Evolutionary conservation across 1,284 basidiomycete species (phyloP).

Genomic region (Sutorius eximius): DNA sequence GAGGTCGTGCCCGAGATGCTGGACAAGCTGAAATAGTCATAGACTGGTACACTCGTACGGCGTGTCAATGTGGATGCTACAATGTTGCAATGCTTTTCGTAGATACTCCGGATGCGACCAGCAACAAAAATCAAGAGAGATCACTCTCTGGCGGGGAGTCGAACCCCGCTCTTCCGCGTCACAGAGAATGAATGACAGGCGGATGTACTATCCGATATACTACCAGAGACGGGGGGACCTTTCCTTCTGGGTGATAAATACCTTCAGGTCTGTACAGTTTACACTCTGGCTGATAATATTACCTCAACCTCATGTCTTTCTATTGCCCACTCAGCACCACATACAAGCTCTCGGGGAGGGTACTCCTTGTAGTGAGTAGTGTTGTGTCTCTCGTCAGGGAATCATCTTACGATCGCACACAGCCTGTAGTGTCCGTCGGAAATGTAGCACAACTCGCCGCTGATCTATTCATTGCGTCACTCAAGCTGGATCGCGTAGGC

Average conservation of each 20-base stretch:
- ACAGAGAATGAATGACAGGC: constrained; percentile 35
- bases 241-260: accelerated
- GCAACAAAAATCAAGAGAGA: not conserved
- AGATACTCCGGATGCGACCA: not conserved
- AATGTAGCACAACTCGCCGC: constrained; percentile 76
- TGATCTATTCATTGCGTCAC: constrained; percentile 69
- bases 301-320: constrained; percentile 34
- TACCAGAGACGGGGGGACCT: constrained; percentile 35
- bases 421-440: constrained; percentile 80
- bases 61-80: not conserved
- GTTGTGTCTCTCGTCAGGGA: not conserved
- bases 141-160: constrained; percentile 45
- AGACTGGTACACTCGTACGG: constrained; percentile 1
- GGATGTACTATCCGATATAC: constrained; percentile 48
- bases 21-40: constrained; percentile 70
- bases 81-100: not conserved
- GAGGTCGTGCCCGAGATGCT: constrained; percentile 86
- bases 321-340: constrained; percentile 36
- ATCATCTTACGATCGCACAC: constrained; percentile 17
- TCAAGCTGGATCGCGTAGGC: constrained; percentile 59
- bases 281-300: no score
- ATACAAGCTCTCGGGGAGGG: constrained; percentile 44
- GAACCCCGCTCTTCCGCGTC: constrained; percentile 44
- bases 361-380: constrained; percentile 49
- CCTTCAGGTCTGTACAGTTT: no score